Evolutionary conservation across 306 rosid species (phyloP), one percentile per base, ranked within the genome.

Genomic region (Malus fusca): DNA sequence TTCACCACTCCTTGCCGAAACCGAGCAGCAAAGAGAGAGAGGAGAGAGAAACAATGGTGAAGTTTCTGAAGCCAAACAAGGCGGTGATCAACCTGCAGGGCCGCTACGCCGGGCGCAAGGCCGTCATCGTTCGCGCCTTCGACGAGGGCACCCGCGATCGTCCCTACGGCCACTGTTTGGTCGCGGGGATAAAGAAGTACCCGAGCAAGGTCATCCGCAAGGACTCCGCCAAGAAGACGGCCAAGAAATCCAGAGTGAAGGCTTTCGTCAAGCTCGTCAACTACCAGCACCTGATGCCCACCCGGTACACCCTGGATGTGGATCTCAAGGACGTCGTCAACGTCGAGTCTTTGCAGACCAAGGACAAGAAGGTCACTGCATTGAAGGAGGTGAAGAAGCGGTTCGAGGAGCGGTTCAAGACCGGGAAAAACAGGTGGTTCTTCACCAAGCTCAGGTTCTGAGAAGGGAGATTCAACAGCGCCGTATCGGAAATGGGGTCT

Each of bases 71-170:
- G 75, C 80, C 75, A 14, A 85, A 85, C 82, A 79, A 85, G 81
- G 88, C 88, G 26, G 84, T 82, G 11, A 55, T 85, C 77, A 74
- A 82, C 56, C 86, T 85, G 35, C 88, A 85, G 25, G 84, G 88
- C 12, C 82, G 88, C 71, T 85, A 82, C 75, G 88, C 88, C 19
- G 88, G 88, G 4, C 86, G 86, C 44, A 85, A 85, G 74, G 88
- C 86, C 1, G 88, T 85, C 40, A 85, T 82, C 46, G 79, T 85
- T 3, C 86, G 86, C 35, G 72, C 74, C 62, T 85, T 85, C 61
- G 88, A 85, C 75, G 88, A 85, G 4, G 84, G 88, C 9, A 82
- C 88, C 3, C 86, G 88, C 21, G 88, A 85, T 30, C 86, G 88
- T 2, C 56, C 84, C 14, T 85, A 80, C 53, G 88, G 86, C 40